These are phyloP conservation scores for Mycena latifolia DNA, from an alignment of 768 basidiomycete genomes.

Conservation along the genomic window DNA sequence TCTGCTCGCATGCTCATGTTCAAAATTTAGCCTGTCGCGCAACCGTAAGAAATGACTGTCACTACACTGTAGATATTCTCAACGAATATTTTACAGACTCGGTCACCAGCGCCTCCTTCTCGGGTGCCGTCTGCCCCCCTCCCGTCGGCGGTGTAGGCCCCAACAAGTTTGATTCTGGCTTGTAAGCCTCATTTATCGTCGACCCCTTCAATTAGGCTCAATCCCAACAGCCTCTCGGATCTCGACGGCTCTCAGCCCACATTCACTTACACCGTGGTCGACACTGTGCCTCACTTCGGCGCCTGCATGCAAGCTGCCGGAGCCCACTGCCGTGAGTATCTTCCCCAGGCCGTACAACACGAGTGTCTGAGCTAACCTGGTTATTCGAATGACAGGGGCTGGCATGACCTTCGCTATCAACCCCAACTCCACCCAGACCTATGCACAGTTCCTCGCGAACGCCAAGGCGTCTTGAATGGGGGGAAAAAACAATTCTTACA, in stretches of 20 bases:
- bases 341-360: neutral
- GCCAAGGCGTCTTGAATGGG: constrained; percentile 19
- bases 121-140: constrained; percentile 37
- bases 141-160: constrained; percentile 35
- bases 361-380: neutral
- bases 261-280: constrained; percentile 30
- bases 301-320: constrained; percentile 39
- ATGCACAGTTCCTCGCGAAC: constrained; percentile 27
- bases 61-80: neutral
- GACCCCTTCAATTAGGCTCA: neutral
- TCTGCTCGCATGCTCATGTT: neutral
- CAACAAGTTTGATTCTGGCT: constrained; percentile 37
- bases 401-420: constrained; percentile 33
- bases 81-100: constrained; percentile 38
- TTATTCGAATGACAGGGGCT: neutral
- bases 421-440: constrained; percentile 28
- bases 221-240: constrained; percentile 23
- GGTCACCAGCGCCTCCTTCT: constrained; percentile 33
- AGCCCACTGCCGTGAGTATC: constrained; percentile 33
- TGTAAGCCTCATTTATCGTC: constrained; percentile 16
- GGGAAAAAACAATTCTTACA: too few relatives aligned
- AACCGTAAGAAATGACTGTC: constrained; percentile 25
- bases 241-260: constrained; percentile 32
- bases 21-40: constrained; percentile 21
- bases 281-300: constrained; percentile 35